phyloP scores from a whole-genome alignment of 2,329 filamentous ascomycete genomes.

The Ophiostoma himal-ulmi region DNA sequence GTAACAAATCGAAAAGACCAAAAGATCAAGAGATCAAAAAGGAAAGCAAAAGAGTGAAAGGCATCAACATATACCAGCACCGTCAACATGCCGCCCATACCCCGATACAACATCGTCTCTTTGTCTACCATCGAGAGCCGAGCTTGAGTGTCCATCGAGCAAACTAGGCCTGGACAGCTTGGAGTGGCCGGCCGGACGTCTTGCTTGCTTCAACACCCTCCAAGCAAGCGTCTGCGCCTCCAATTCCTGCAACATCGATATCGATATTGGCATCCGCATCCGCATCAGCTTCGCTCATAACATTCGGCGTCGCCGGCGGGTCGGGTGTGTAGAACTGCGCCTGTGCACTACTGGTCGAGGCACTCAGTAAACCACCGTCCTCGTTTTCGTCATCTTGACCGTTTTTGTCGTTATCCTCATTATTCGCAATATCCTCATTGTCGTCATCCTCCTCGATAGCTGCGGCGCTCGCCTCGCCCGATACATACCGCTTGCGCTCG shows the following conservation, averaged over 20 bases:
- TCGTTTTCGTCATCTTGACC: slow-evolving; percentile 27
- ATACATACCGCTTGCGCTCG: slow-evolving; percentile 22
- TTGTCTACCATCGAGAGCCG: background rate
- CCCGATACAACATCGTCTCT: background rate
- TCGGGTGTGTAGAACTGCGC: slow-evolving; percentile 41
- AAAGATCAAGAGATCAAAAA: slow-evolving; percentile 12
- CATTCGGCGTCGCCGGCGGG: slow-evolving; percentile 33
- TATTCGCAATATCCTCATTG: background rate
- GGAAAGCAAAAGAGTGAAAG: background rate
- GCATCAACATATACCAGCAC: slow-evolving; percentile 5
- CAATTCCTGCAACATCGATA: background rate
- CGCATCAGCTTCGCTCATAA: background rate
- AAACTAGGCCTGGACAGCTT: slow-evolving; percentile 17
- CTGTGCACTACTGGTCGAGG: slow-evolving; percentile 26
- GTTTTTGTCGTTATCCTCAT: slow-evolving; percentile 18
- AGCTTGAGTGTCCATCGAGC: background rate
- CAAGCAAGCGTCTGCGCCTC: background rate
- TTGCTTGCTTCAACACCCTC: background rate
- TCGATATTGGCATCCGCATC: background rate
- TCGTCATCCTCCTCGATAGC: slow-evolving; percentile 30
- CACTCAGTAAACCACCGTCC: slow-evolving; percentile 26
- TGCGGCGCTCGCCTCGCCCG: slow-evolving; percentile 24
- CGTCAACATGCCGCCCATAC: background rate
- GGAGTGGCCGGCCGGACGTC: background rate
- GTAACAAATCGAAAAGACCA: background rate